Conservation (phyloP, 75 land plant species). For the Isoetes taiwanensis region DNA sequence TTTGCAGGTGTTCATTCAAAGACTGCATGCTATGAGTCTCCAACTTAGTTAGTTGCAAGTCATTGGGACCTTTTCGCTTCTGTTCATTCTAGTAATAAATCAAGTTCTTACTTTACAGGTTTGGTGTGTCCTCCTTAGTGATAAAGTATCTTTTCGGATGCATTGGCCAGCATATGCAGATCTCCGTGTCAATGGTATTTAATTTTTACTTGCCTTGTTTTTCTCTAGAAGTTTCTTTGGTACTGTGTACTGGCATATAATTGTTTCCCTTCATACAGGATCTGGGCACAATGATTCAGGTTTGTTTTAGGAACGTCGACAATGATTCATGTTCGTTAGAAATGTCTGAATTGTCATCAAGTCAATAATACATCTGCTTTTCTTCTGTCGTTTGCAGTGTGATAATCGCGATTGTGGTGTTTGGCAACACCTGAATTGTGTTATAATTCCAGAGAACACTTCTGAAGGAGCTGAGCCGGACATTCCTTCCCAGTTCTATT, state of each 20-base stretch:
- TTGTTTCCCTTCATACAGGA: too few species aligned
- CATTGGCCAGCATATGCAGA: constrained; percentile 94
- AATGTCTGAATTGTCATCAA: too few species aligned
- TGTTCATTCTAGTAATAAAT: not conserved
- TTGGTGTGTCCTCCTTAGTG: constrained; percentile 94
- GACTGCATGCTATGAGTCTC: too few species aligned
- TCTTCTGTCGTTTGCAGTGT: too few species aligned
- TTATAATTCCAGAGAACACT: constrained; percentile 76
- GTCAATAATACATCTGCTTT: too few species aligned
- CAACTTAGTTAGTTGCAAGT: too few species aligned
- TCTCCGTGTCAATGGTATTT: constrained; percentile 77
- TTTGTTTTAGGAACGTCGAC: too few species aligned
- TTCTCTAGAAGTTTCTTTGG: not conserved
- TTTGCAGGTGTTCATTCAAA: too few species aligned
- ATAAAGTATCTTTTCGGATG: constrained; percentile 92
- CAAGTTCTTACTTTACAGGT: constrained; percentile 31
- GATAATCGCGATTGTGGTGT: constrained; percentile 55
- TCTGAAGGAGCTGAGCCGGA: constrained; percentile 40
- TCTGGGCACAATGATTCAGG: too few species aligned
- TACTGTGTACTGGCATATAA: too few species aligned
- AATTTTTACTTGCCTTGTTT: not conserved
- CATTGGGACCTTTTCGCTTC: not conserved
- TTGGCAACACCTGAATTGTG: constrained; percentile 88
- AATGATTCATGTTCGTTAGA: too few species aligned
- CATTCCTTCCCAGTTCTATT: constrained; percentile 50